phyloP scores from a whole-genome alignment of 179 eudicot genomes.

The Monotropa hypopitys region DNA sequence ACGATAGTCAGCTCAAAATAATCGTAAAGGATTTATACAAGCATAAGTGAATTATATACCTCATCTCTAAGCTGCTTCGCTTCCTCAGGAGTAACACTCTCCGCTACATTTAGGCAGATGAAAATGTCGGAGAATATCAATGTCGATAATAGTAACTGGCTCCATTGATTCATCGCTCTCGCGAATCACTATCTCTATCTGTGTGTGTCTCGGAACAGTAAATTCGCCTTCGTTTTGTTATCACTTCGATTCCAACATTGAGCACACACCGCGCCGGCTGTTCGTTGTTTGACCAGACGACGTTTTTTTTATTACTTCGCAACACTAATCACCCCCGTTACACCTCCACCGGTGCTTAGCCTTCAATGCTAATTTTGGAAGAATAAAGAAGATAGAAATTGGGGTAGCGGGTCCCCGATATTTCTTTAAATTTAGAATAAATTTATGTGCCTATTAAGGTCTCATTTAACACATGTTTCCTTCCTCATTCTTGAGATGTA shows the following conservation, averaged over 20 bases:
- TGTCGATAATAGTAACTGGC: background rate
- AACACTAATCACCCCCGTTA: background rate
- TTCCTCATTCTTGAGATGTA: no score
- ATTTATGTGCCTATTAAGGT: no score
- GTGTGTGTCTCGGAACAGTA: background rate
- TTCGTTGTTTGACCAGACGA: background rate
- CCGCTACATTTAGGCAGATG: constrained; percentile 29
- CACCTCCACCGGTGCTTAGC: background rate
- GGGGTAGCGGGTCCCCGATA: no score
- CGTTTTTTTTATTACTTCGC: background rate
- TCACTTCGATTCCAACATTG: no score
- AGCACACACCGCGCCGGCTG: background rate
- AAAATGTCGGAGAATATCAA: constrained; percentile 19
- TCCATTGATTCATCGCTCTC: constrained; percentile 12
- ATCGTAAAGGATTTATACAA: background rate
- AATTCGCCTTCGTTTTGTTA: background rate
- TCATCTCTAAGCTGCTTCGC: constrained; percentile 80
- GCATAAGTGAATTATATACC: constrained; percentile 23
- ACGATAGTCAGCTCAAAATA: background rate
- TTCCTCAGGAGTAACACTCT: constrained; percentile 61
- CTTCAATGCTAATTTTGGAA: no score
- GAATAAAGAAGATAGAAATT: no score
- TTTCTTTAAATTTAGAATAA: no score
- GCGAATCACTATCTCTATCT: background rate
- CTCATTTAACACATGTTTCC: no score